Evolutionary conservation across 306 rosid genomes (phyloP).

Genomic region (Dryas drummondii): DNA sequence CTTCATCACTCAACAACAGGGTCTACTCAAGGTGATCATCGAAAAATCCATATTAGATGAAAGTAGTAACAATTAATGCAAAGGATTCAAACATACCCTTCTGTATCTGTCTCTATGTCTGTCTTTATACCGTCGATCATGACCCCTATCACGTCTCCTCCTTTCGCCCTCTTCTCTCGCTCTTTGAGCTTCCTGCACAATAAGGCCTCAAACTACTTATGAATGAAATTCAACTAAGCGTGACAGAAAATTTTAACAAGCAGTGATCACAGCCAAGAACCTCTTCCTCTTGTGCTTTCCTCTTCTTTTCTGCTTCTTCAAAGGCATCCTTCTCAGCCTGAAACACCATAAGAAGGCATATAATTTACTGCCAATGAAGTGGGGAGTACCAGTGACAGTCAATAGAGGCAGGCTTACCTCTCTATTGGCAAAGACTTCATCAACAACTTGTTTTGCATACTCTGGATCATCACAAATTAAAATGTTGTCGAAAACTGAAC

Average conservation of each 20-base stretch:
- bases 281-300: constrained; percentile 87
- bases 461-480: constrained; percentile 87
- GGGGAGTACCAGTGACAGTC: constrained; percentile 19
- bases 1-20: background rate
- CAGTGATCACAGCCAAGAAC: constrained; percentile 34
- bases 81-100: constrained; percentile 45
- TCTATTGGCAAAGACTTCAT: constrained; percentile 58
- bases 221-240: constrained; percentile 11
- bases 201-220: constrained; percentile 21
- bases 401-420: constrained; percentile 50
- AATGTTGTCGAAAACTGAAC: constrained; percentile 91
- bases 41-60: background rate
- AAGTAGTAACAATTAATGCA: background rate
- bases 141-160: constrained; percentile 76
- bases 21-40: background rate
- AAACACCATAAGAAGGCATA: constrained; percentile 24
- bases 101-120: constrained; percentile 70
- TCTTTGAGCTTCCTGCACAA: constrained; percentile 85
- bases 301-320: constrained; percentile 82
- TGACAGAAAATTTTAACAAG: background rate
- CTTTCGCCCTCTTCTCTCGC: constrained; percentile 98
- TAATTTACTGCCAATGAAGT: constrained; percentile 15
- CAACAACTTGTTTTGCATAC: constrained; percentile 81
- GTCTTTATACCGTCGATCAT: constrained; percentile 65
- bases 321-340: constrained; percentile 80